These are phyloP conservation scores for Xylaria acuta DNA, from an alignment of 495 filamentous ascomycete genomes.

Conservation along the genomic window DNA sequence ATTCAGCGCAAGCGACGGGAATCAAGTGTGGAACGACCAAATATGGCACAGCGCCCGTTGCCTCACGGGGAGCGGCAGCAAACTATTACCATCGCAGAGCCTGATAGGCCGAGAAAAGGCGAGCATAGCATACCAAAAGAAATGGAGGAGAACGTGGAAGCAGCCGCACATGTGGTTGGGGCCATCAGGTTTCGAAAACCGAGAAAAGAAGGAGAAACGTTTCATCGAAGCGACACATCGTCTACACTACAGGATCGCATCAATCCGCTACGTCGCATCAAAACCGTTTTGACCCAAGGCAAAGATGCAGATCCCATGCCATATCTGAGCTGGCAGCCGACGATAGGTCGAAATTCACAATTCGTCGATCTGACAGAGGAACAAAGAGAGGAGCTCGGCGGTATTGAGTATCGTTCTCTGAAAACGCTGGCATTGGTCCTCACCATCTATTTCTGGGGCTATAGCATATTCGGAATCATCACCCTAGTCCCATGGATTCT, in stretches of 20 bases:
- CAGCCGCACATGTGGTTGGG: conserved; percentile 40
- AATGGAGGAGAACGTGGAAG: conserved; percentile 44
- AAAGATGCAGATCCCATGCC: conserved; percentile 66
- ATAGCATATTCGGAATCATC: conserved; percentile 75
- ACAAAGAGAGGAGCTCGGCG: conserved; percentile 90
- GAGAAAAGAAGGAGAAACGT: conserved; percentile 37
- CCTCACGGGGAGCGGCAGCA: conserved; percentile 51
- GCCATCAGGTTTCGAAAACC: conserved; percentile 47
- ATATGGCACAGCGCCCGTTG: conserved; percentile 30
- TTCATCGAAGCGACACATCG: conserved; percentile 36
- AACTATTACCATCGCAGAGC: conserved; percentile 70
- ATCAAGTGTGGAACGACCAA: conserved; percentile 34
- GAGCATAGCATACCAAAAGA: conserved; percentile 42
- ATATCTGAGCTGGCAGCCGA: conserved; percentile 93
- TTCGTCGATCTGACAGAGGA: conserved; percentile 88
- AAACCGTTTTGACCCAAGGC: conserved; percentile 48
- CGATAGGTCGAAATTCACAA: conserved; percentile 86
- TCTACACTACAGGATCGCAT: conserved; percentile 12
- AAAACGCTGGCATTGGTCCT: conserved; percentile 84
- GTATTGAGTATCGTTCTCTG: conserved; percentile 90
- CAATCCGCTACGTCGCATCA: conserved; percentile 33
- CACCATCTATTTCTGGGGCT: conserved; percentile 75
- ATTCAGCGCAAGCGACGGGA: conserved; percentile 29
- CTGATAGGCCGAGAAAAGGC: conserved; percentile 46
- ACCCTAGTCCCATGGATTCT: conserved; percentile 82